Percentiles rank a stretch among this genome's conserved stretches.
phyloP scores from a whole-genome alignment of 225 moss, liverwort and hornwort genomes.

The Physcomitrellopsis africana region DNA sequence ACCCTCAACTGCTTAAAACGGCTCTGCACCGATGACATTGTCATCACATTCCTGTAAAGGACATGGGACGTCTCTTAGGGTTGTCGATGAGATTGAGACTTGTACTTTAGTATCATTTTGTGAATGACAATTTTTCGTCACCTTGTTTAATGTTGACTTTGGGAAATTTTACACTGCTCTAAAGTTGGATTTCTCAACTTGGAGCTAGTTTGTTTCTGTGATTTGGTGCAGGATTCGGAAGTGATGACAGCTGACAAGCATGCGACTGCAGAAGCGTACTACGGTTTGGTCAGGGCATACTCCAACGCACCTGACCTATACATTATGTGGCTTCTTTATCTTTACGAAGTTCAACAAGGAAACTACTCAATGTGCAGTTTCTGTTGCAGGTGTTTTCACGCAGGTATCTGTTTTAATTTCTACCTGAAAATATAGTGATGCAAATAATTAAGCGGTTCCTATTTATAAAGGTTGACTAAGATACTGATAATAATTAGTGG shows the following conservation, averaged over 20 bases:
- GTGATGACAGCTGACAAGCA: slow-evolving; percentile 63
- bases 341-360: slow-evolving; percentile 76
- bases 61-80: no score
- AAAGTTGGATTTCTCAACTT: not conserved
- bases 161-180: not conserved
- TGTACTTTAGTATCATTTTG: no score
- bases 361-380: slow-evolving; percentile 82
- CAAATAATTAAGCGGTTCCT: not conserved
- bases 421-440: not conserved
- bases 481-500: not conserved
- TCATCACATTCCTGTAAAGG: no score
- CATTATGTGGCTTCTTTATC: no score
- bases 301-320: slow-evolving; percentile 78
- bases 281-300: slow-evolving; percentile 74
- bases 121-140: no score
- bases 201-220: not conserved
- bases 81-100: no score
- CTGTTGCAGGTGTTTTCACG: slow-evolving; percentile 82
- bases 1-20: not conserved
- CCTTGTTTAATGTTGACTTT: not conserved
- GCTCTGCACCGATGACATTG: not conserved
- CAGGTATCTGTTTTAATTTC: slow-evolving; percentile 47
- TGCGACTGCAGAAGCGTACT: slow-evolving; percentile 71
- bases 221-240: slow-evolving; percentile 45
- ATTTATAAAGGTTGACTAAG: not conserved